Conservation (phyloP, 1,139 yeast genomes). For the Saccharomyces hybrid region DNA sequence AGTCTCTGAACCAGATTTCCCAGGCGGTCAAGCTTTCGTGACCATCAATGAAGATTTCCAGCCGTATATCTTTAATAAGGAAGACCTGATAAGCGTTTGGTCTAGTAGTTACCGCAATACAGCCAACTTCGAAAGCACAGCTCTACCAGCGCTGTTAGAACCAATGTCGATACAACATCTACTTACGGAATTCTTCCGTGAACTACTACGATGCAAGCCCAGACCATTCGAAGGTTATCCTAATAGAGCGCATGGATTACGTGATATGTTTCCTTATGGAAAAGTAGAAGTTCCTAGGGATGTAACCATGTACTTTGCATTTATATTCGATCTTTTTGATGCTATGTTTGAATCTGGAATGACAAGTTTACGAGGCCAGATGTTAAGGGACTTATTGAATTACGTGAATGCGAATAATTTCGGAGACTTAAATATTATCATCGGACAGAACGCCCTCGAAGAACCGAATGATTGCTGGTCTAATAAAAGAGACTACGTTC, state of each 20-base stretch:
- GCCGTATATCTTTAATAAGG: conserved; percentile 15
- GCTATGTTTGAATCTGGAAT: not conserved
- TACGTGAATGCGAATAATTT: not conserved
- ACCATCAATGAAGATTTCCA: conserved; percentile 6
- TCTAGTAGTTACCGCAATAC: conserved; percentile 10
- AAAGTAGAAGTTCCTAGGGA: not conserved
- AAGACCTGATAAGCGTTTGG: conserved; percentile 13
- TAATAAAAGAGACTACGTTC: not conserved
- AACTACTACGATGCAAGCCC: conserved; percentile 4
- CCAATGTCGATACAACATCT: conserved; percentile 12
- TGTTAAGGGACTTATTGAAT: not conserved
- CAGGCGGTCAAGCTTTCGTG: conserved; percentile 15
- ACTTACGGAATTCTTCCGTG: conserved; percentile 13
- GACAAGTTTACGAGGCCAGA: not conserved
- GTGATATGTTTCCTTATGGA: conserved; percentile 5
- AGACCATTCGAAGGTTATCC: not conserved
- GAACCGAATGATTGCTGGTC: not conserved
- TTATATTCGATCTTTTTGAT: not conserved
- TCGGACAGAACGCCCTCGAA: not conserved
- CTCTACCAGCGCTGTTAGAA: conserved; percentile 12
- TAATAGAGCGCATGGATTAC: not conserved
- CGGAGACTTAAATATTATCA: not conserved
- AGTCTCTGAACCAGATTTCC: conserved; percentile 14
- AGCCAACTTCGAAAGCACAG: conserved; percentile 7
- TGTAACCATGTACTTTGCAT: not conserved